These are phyloP conservation scores for Xylaria longipes DNA, from an alignment of 495 filamentous ascomycete genomes.

Conservation along the genomic window DNA sequence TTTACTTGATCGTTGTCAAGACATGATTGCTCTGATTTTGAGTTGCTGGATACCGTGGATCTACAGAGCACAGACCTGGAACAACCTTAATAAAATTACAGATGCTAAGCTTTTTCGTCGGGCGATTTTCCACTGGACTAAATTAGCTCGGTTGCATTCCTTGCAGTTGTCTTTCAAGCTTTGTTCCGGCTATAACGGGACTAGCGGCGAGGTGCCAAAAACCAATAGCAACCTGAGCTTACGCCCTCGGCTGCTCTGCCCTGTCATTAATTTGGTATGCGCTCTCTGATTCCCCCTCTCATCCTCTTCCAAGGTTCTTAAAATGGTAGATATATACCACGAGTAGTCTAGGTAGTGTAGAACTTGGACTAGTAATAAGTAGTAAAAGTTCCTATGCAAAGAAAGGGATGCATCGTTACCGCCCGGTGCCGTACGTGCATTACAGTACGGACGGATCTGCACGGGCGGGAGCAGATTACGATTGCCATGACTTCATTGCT, in stretches of 20 bases:
- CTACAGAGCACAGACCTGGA: not conserved
- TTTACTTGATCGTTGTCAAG: not conserved
- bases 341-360: not conserved
- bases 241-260: not conserved
- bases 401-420: not conserved
- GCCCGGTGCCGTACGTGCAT: not conserved
- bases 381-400: not conserved
- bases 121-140: not conserved
- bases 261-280: not conserved
- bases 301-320: conserved; percentile 9
- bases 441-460: not conserved
- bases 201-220: not conserved
- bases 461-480: not conserved
- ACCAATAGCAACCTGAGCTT: not conserved
- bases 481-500: conserved; percentile 10
- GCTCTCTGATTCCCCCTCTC: too few relatives aligned
- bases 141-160: not conserved
- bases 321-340: not conserved
- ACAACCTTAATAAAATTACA: conserved; percentile 1
- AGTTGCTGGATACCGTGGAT: not conserved
- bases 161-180: conserved; percentile 2
- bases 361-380: not conserved
- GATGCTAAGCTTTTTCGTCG: conserved; percentile 8
- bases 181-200: not conserved
- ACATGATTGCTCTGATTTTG: too few relatives aligned